A percentile compares a stretch with the other conserved stretches of the same genome.
These are phyloP conservation scores for Schizochytrium sp. DNA, from an alignment of 108 stramenopile genomes.

Conservation along the genomic window DNA sequence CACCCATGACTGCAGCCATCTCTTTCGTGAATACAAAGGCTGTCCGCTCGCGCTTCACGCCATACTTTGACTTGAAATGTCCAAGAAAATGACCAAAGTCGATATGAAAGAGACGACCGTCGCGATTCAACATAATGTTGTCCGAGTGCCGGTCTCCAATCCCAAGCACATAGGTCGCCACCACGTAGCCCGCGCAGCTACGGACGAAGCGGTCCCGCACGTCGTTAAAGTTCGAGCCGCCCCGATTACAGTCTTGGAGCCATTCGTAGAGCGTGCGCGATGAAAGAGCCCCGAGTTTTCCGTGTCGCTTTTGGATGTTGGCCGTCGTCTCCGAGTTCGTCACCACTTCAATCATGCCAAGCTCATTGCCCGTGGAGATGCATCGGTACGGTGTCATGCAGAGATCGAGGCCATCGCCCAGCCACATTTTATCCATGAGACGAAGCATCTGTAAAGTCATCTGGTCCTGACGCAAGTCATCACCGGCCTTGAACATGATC, in stretches of 20 bases:
- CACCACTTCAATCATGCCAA: slow-evolving; percentile 52
- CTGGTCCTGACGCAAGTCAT: slow-evolving; percentile 61
- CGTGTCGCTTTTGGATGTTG: slow-evolving; percentile 20
- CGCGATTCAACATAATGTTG: slow-evolving; percentile 41
- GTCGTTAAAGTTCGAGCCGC: background rate
- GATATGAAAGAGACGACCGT: slow-evolving; percentile 43
- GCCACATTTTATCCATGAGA: slow-evolving; percentile 52
- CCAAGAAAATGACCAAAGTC: slow-evolving; percentile 48
- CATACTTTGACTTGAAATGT: slow-evolving; percentile 45
- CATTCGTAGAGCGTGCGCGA: background rate
- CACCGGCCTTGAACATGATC: slow-evolving; percentile 53
- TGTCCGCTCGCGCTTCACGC: slow-evolving; percentile 35
- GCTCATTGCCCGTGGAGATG: slow-evolving; percentile 40
- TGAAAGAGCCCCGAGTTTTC: slow-evolving; percentile 17
- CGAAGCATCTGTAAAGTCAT: slow-evolving; percentile 52
- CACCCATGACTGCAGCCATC: slow-evolving; percentile 27
- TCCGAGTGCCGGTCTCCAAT: slow-evolving; percentile 45
- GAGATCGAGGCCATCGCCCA: slow-evolving; percentile 34
- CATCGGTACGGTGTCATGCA: slow-evolving; percentile 37
- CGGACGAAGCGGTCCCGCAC: slow-evolving; percentile 20
- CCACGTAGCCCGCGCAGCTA: slow-evolving; percentile 32
- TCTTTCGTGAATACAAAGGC: slow-evolving; percentile 40
- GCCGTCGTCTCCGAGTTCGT: slow-evolving; percentile 43
- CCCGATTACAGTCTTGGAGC: background rate
- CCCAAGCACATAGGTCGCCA: slow-evolving; percentile 41